A percentile compares a stretch with the other conserved stretches of the same genome.
Conservation (phyloP, 495 filamentous ascomycete species). For the Podospora anserina region DNA sequence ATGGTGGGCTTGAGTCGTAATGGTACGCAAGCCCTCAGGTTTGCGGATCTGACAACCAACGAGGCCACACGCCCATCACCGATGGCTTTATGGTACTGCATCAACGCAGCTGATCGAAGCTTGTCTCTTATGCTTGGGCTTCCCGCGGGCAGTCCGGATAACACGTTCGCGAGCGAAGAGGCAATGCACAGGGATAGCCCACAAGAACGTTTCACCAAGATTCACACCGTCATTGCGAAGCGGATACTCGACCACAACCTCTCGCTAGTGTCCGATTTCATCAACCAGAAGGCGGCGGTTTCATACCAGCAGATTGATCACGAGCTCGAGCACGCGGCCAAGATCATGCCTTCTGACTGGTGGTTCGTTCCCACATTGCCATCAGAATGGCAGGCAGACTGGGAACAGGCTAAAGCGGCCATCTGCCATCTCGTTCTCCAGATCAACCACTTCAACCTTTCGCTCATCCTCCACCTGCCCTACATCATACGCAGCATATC, state of each 20-base stretch:
- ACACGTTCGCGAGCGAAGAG: conserved; percentile 34
- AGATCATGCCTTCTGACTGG: conserved; percentile 36
- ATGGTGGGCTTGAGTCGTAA: conserved; percentile 44
- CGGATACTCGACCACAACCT: conserved; percentile 45
- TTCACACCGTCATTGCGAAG: conserved; percentile 35
- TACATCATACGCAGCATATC: conserved; percentile 42
- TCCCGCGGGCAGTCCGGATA: conserved; percentile 35
- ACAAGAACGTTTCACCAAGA: conserved; percentile 33
- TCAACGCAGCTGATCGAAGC: conserved; percentile 34
- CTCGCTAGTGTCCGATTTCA: not conserved
- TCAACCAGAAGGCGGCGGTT: conserved; percentile 17
- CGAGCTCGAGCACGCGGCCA: conserved; percentile 41
- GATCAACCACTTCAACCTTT: conserved; percentile 46
- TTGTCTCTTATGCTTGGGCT: conserved; percentile 43
- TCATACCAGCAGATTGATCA: conserved; percentile 38
- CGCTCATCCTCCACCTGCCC: conserved; percentile 45
- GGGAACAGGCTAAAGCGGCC: conserved; percentile 5
- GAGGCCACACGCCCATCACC: conserved; percentile 24
- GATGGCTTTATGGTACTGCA: conserved; percentile 34
- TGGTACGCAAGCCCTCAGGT: conserved; percentile 30
- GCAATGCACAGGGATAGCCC: conserved; percentile 28
- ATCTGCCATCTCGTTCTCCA: conserved; percentile 38
- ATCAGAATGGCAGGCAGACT: conserved; percentile 19
- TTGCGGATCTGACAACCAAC: conserved; percentile 27
- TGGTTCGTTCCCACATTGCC: conserved; percentile 25